A percentile compares a stretch with the other conserved stretches of the same genome.
These are phyloP conservation scores for Carex cristatella DNA, from an alignment of 176 grass and related monocot genomes.

Conservation along the genomic window DNA sequence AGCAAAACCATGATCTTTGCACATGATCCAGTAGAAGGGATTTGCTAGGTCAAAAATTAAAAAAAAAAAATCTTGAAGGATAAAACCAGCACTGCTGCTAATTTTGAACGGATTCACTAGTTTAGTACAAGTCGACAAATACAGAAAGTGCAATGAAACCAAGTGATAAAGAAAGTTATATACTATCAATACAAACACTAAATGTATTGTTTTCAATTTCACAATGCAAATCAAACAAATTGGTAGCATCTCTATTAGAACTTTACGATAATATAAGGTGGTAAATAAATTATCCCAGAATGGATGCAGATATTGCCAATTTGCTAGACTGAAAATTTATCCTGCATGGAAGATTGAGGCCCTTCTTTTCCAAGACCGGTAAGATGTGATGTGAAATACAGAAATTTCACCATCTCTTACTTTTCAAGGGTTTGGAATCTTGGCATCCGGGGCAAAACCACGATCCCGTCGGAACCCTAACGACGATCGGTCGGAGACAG, in stretches of 20 bases:
- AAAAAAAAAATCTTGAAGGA: background rate
- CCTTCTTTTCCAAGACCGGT: background rate
- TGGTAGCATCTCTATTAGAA: background rate
- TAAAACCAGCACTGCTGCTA: background rate
- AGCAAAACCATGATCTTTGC: background rate
- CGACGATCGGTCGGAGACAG: slow-evolving; percentile 77
- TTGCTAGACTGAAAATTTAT: background rate
- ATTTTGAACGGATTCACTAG: background rate
- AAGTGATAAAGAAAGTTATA: background rate
- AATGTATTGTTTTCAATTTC: background rate
- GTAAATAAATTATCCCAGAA: background rate
- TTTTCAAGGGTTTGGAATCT: slow-evolving; percentile 26
- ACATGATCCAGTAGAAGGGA: background rate
- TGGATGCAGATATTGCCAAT: background rate
- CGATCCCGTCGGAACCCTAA: slow-evolving; percentile 53
- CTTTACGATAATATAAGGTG: background rate
- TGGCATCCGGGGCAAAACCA: slow-evolving; percentile 77
- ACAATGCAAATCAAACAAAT: background rate
- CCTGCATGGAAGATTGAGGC: background rate
- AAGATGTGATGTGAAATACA: background rate
- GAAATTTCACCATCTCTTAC: slow-evolving; percentile 25
- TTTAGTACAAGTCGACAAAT: background rate
- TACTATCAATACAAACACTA: background rate
- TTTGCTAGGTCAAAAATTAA: background rate
- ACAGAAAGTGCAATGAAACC: background rate